phyloP scores from a whole-genome alignment of 192 early-diverging fungal species.

The Dissophora ornata region DNA sequence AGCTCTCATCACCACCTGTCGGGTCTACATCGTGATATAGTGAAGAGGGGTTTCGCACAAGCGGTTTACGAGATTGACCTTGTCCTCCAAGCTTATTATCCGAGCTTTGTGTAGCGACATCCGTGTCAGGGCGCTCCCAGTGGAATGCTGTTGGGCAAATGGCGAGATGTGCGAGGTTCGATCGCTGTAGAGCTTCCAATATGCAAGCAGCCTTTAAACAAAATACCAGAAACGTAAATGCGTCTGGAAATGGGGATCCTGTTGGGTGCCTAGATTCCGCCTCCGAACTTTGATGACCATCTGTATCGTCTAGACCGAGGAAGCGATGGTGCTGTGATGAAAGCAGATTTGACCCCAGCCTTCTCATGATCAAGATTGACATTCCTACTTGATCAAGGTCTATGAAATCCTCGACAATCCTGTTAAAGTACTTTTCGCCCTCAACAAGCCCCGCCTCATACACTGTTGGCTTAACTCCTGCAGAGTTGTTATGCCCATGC shows the following conservation, averaged over 20 bases:
- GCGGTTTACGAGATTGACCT: background rate
- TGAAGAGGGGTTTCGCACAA: conserved; percentile 5
- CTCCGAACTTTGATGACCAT: conserved; percentile 23
- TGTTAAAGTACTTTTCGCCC: conserved; percentile 44
- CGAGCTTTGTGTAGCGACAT: background rate
- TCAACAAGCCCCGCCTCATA: conserved; percentile 21
- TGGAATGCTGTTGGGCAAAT: conserved; percentile 45
- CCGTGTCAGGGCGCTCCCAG: conserved; percentile 22
- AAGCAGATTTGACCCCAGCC: conserved; percentile 41
- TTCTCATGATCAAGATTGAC: conserved; percentile 36
- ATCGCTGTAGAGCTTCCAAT: conserved; percentile 30
- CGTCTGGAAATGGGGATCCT: conserved; percentile 32
- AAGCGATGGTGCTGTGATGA: conserved; percentile 23
- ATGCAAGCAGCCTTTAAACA: conserved; percentile 40
- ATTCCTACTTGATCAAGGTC: conserved; percentile 28
- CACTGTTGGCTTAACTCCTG: background rate
- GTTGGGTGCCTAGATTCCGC: background rate
- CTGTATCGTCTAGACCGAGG: conserved; percentile 27
- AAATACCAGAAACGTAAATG: conserved; percentile 37
- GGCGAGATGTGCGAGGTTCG: conserved; percentile 41
- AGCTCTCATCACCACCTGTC: background rate
- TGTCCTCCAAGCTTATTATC: background rate
- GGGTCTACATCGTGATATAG: conserved; percentile 16
- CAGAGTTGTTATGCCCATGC: no score
- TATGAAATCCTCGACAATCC: conserved; percentile 46